Evolutionary conservation across 306 rosid genomes (phyloP).

Genomic region (Dryas alaskensis): DNA sequence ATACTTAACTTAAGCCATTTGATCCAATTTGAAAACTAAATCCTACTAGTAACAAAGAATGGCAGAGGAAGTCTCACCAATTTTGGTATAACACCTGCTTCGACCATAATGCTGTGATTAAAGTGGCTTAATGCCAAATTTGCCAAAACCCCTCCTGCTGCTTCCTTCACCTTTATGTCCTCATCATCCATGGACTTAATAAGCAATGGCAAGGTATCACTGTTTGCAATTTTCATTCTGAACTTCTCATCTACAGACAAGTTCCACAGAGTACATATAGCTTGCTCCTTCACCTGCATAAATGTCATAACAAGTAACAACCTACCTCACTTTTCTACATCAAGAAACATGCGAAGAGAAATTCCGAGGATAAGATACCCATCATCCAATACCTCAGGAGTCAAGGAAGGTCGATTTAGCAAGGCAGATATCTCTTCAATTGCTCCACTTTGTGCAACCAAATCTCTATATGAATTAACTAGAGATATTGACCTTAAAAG

Average conservation of each 20-base stretch:
- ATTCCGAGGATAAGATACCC: slow-evolving; percentile 12
- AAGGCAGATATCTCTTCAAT: slow-evolving; percentile 76
- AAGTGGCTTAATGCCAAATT: slow-evolving; percentile 62
- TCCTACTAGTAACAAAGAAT: slow-evolving; percentile 7
- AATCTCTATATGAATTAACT: slow-evolving; percentile 59
- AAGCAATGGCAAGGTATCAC: slow-evolving; percentile 54
- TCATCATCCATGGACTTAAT: slow-evolving; percentile 70
- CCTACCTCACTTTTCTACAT: slow-evolving; percentile 34
- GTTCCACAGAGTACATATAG: slow-evolving; percentile 73
- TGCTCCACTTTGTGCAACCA: slow-evolving; percentile 80
- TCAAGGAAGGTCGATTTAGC: slow-evolving; percentile 54
- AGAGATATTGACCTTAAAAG: slow-evolving; percentile 70
- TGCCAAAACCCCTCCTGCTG: slow-evolving; percentile 80
- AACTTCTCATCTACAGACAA: slow-evolving; percentile 80
- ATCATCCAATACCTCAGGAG: slow-evolving; percentile 56
- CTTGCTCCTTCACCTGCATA: slow-evolving; percentile 79
- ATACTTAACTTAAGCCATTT: slow-evolving; percentile 5
- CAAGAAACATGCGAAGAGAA: slow-evolving; percentile 20
- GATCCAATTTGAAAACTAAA: slow-evolving; percentile 10
- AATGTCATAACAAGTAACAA: slow-evolving; percentile 16
- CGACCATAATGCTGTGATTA: slow-evolving; percentile 70
- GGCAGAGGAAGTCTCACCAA: slow-evolving; percentile 55
- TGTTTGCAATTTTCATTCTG: slow-evolving; percentile 48
- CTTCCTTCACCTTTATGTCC: slow-evolving; percentile 70
- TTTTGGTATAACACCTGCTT: slow-evolving; percentile 77